A percentile compares a stretch with the other conserved stretches of the same genome.
phyloP scores from a whole-genome alignment of 345 rosid genomes.

The Lepidium didymum region DNA sequence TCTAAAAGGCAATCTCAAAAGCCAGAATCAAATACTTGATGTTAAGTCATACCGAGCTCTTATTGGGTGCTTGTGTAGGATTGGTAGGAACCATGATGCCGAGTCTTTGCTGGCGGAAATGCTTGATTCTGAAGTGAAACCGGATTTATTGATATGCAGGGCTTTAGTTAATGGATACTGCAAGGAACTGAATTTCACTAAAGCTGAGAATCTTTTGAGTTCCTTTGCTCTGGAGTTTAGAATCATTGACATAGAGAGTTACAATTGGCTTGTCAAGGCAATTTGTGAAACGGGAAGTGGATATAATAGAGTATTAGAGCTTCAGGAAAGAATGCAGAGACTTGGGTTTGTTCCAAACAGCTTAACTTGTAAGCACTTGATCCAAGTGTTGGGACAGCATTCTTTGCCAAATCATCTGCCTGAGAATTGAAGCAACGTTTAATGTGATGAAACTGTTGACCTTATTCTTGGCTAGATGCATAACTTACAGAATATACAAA shows the following conservation, averaged over 20 bases:
- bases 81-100: conserved; percentile 41
- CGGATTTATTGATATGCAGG: conserved; percentile 50
- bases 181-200: conserved; percentile 35
- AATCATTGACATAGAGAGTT: conserved; percentile 53
- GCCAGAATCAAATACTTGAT: conserved; percentile 26
- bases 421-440: not conserved
- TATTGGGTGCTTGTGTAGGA: conserved; percentile 48
- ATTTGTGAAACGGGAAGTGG: conserved; percentile 41
- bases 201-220: conserved; percentile 51
- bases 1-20: conserved; percentile 47
- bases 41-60: conserved; percentile 43
- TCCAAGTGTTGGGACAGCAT: conserved; percentile 30
- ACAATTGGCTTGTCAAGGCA: conserved; percentile 37
- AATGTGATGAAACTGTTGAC: not conserved
- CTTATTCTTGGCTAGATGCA: not conserved
- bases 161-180: conserved; percentile 53
- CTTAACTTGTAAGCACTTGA: conserved; percentile 45
- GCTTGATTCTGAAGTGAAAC: conserved; percentile 41
- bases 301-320: conserved; percentile 36
- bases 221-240: conserved; percentile 53
- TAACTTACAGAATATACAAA: not conserved
- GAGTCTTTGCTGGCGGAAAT: conserved; percentile 57
- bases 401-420: not conserved
- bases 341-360: conserved; percentile 61
- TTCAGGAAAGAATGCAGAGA: conserved; percentile 61